Base-by-base conservation (phyloP, 352 stramenopile genomes). In the Phytophthora tubulina region DNA sequence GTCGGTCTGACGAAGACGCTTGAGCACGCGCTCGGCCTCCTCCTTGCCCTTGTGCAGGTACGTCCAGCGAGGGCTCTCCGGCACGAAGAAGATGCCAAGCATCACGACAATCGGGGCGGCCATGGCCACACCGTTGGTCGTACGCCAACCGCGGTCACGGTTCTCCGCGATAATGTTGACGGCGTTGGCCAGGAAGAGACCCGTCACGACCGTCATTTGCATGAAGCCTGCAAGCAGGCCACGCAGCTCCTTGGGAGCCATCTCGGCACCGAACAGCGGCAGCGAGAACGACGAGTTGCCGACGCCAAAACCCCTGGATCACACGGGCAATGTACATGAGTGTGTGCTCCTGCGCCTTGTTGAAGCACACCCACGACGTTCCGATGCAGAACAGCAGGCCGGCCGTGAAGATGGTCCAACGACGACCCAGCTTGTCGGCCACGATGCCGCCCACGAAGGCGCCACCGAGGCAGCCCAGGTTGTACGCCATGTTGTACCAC, bases 401-500 rank as follows among this genome's bases (percentile, higher is more conserved):
- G 9, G 38, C 38, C 38, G 38, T 44, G 38, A 44, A 44, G n/a
- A 44, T 44, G 38, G 38, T 44, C 38, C 38, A 44, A 6, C 38
- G 38, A 44, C 38, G 38, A 1, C 38, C 38, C 4, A 44, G 2
- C 38, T 44, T 44, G 1, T 44, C 38, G 3, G 38, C 38, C 38
- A 44, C 38, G 7, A 44, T 44, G 7, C 38, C 38, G 3, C 38
- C 38, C 4, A 44, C 38, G 38, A 44, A 44, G 38, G 38, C 38
- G n/a, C 38, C 38, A 14, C 38, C 38, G 2, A 44, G 38, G 14
- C 38, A 44, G n/a, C 38, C 38, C 1, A 44, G 38, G 38, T 44
- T 44, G 38, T 44, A 44, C 38, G 38, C 38, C 38, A 44, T 44
- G 38, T 44, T 44, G 38, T 44, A 44, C 38, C 38, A 44, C 38